Evolutionary conservation across 257 asterid species (phyloP).

Genomic region (Gardenia jasminoides): DNA sequence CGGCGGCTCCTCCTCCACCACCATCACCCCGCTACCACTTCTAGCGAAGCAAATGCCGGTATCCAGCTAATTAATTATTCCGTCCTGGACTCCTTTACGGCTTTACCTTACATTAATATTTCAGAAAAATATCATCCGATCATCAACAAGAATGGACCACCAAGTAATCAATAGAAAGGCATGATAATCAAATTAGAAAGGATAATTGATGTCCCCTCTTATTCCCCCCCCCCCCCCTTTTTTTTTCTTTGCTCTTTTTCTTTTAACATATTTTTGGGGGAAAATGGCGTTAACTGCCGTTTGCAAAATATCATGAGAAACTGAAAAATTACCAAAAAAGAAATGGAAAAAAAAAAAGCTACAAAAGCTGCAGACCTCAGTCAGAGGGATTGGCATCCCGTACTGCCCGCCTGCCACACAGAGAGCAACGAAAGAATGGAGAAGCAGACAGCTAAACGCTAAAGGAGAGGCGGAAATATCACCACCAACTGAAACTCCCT

Average conservation of each 20-base stretch:
- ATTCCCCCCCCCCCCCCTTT: neutral
- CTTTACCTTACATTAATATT: neutral
- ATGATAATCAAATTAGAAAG: neutral
- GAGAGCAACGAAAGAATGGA: neutral
- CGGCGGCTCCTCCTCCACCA: neutral
- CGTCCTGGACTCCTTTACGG: neutral
- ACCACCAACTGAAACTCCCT: neutral
- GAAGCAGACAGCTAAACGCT: conserved; percentile 2
- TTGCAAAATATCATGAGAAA: neutral
- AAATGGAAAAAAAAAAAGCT: neutral
- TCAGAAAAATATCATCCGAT: conserved; percentile 8
- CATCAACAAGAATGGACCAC: conserved; percentile 9
- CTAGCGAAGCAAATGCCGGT: neutral
- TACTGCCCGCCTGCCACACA: conserved; percentile 1
- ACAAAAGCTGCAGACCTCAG: neutral
- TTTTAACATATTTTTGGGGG: no score
- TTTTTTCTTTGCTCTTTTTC: neutral
- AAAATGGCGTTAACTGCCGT: no score
- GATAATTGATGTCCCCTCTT: neutral
- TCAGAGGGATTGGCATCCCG: neutral
- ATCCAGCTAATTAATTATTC: neutral
- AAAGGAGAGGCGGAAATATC: neutral
- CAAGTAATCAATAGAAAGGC: neutral
- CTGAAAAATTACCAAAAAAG: neutral
- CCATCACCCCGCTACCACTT: neutral